A percentile compares a stretch with the other conserved stretches of the same genome.
phyloP scores from a whole-genome alignment of 495 filamentous ascomycete genomes.

The Thozetella sp. region DNA sequence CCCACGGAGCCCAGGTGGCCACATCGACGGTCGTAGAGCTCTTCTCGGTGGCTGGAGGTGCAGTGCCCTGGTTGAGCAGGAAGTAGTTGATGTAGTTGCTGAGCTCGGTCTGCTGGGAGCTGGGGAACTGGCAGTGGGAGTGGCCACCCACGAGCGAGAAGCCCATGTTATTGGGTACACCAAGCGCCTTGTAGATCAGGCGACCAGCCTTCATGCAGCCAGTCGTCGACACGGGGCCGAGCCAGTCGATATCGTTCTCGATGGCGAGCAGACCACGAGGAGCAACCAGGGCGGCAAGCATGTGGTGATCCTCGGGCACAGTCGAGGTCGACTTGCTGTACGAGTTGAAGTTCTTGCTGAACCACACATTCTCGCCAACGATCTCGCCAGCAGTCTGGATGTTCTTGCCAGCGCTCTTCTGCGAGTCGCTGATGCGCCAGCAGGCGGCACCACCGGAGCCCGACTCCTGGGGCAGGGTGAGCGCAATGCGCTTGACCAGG shows the following conservation, averaged over 20 bases:
- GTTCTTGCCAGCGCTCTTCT: conserved; percentile 48
- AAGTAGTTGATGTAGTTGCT: conserved; percentile 54
- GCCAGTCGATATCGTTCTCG: conserved; percentile 60
- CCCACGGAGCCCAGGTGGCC: conserved; percentile 42
- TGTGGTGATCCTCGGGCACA: conserved; percentile 53
- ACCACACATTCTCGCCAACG: conserved; percentile 55
- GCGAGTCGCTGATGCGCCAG: conserved; percentile 52
- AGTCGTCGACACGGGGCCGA: conserved; percentile 50
- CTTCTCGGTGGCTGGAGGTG: conserved; percentile 38
- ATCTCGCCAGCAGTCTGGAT: conserved; percentile 56
- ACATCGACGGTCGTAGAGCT: conserved; percentile 33
- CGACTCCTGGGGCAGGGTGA: conserved; percentile 57
- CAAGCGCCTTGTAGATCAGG: conserved; percentile 51
- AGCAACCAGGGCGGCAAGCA: conserved; percentile 46
- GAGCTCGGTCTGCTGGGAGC: conserved; percentile 46
- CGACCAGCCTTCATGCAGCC: conserved; percentile 58
- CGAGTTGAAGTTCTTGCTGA: conserved; percentile 42
- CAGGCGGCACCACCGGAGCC: conserved; percentile 54
- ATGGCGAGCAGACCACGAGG: conserved; percentile 49
- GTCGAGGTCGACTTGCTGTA: conserved; percentile 31
- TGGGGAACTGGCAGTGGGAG: conserved; percentile 57
- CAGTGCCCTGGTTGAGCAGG: conserved; percentile 22
- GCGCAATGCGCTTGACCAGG: conserved; percentile 50
- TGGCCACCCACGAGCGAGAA: conserved; percentile 56
- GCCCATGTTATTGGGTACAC: conserved; percentile 52